Evolutionary conservation across 495 filamentous ascomycete genomes (phyloP).

Genomic region (Talaromyces liani): DNA sequence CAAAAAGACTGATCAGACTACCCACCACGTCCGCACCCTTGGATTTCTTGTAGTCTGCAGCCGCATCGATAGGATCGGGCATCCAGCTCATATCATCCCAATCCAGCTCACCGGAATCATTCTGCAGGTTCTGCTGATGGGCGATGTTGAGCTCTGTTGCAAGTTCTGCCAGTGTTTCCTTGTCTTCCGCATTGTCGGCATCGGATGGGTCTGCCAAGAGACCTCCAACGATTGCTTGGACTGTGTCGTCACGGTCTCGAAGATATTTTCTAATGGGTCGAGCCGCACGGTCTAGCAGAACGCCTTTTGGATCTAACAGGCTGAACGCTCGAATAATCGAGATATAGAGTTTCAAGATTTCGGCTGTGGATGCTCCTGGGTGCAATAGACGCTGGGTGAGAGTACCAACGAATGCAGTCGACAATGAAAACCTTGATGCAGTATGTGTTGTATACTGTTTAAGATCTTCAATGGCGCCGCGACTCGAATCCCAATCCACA

Average conservation of each 20-base stretch:
- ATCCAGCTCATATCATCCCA: slow-evolving; percentile 89
- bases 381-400: slow-evolving; percentile 73
- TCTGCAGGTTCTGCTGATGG: slow-evolving; percentile 37
- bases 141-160: slow-evolving; percentile 64
- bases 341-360: slow-evolving; percentile 87
- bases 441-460: slow-evolving; percentile 53
- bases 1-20: slow-evolving; percentile 78
- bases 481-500: slow-evolving; percentile 71
- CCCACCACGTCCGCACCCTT: slow-evolving; percentile 89
- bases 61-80: slow-evolving; percentile 88
- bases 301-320: slow-evolving; percentile 83
- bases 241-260: slow-evolving; percentile 87
- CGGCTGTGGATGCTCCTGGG: slow-evolving; percentile 78
- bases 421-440: slow-evolving; percentile 53
- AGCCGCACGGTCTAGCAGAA: slow-evolving; percentile 80
- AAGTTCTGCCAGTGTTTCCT: slow-evolving; percentile 64
- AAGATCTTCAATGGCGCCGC: slow-evolving; percentile 77
- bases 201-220: slow-evolving; percentile 63
- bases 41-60: slow-evolving; percentile 82
- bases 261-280: slow-evolving; percentile 79
- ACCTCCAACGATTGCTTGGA: slow-evolving; percentile 78
- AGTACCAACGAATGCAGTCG: slow-evolving; percentile 59
- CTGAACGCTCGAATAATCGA: slow-evolving; percentile 85
- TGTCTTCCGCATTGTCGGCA: slow-evolving; percentile 26
- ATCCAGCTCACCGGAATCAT: slow-evolving; percentile 63